Percentiles rank a stretch among this genome's conserved stretches.
phyloP scores from a whole-genome alignment of 2,329 filamentous ascomycete species.

The Thyridium curvatum region DNA sequence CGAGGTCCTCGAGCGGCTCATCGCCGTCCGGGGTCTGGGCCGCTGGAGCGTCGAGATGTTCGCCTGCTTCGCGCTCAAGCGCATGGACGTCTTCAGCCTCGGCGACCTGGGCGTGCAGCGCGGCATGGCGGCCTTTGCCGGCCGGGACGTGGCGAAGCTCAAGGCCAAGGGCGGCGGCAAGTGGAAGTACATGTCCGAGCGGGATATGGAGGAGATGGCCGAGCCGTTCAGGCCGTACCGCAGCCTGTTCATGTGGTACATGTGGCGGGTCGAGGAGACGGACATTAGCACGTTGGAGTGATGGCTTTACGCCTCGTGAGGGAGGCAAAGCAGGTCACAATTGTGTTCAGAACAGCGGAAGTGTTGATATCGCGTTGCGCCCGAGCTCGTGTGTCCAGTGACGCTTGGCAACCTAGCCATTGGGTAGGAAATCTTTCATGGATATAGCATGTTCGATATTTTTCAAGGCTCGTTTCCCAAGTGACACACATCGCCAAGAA shows the following conservation, averaged over 20 bases:
- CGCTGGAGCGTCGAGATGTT: conserved; percentile 98
- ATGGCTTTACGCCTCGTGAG: no score
- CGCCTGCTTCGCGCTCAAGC: conserved; percentile 88
- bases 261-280: conserved; percentile 83
- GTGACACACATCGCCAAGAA: no score
- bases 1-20: conserved; percentile 74
- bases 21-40: conserved; percentile 80
- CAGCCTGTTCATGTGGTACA: conserved; percentile 96
- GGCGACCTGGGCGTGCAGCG: conserved; percentile 92
- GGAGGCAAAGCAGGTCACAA: no score
- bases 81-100: conserved; percentile 87
- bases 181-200: conserved; percentile 97
- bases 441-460: no score
- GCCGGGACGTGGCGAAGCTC: conserved; percentile 75
- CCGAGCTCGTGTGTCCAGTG: no score
- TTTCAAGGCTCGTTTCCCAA: no score
- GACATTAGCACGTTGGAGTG: conserved; percentile 59
- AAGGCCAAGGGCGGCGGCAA: conserved; percentile 77
- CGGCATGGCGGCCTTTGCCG: conserved; percentile 84
- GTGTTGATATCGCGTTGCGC: no score
- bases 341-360: no score
- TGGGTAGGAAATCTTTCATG: no score
- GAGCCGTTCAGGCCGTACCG: conserved; percentile 81
- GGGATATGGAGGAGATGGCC: conserved; percentile 81
- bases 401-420: no score